These are phyloP conservation scores for Dalechampia spathulata DNA, from an alignment of 441 rosid species.

Conservation along the genomic window DNA sequence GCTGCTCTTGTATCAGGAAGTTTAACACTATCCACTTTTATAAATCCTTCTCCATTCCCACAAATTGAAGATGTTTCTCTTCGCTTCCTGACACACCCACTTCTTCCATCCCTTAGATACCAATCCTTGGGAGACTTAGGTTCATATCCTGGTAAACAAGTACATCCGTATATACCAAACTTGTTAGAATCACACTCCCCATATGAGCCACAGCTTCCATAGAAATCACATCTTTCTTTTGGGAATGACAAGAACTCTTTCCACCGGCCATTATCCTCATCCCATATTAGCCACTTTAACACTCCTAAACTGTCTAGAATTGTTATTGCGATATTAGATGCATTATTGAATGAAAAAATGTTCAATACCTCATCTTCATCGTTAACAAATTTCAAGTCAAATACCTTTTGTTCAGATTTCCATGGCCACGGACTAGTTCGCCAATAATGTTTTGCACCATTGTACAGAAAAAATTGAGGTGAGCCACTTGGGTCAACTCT, in stretches of 20 bases:
- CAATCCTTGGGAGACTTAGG: conserved; percentile 4
- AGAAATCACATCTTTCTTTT: conserved; percentile 17
- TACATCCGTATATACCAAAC: conserved; percentile 6
- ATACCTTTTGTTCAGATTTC: too few species aligned
- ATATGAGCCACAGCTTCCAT: conserved; percentile 28
- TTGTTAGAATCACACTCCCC: conserved; percentile 5
- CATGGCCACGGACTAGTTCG: not conserved
- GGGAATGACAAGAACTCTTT: conserved; percentile 1
- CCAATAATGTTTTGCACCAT: too few species aligned
- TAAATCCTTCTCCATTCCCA: conserved; percentile 18
- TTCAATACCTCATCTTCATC: not conserved
- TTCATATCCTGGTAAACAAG: conserved; percentile 27
- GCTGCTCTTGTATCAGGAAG: conserved; percentile 21
- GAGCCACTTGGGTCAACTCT: too few species aligned
- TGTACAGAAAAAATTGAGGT: too few species aligned
- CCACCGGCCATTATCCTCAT: not conserved
- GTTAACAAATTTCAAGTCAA: too few species aligned
- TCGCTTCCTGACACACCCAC: conserved; percentile 24
- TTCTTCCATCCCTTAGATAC: conserved; percentile 13
- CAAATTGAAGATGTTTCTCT: conserved; percentile 7
- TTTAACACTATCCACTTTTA: conserved; percentile 11
- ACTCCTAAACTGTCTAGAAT: not conserved
- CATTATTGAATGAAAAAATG: not conserved
- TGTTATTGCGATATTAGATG: not conserved
- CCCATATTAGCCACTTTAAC: not conserved